Evolutionary conservation across 345 rosid genomes (phyloP), one percentile per base, ranked within the genome.

Genomic region (Syzygium grande): DNA sequence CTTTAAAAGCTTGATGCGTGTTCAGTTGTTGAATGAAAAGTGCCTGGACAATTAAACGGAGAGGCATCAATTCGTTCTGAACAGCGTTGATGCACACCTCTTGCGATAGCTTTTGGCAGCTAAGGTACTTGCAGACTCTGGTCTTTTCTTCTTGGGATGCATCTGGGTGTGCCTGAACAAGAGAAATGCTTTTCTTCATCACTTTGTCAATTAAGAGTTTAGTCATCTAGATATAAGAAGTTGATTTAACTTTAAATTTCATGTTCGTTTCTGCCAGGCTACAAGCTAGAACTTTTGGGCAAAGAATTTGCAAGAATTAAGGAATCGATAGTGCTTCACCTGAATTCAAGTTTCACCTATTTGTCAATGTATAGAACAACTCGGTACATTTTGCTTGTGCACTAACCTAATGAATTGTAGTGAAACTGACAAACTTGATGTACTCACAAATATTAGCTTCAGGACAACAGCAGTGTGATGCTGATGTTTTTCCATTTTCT

Each of bases 41-140:
- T 54, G 96, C 98, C 91, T 94, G 95, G 87, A 96, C 94, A 11
- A 95, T 94, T 88, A 94, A 87, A 15, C 96, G 97, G 41, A 96
- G 91, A 25, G 98, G 98, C 97, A 96, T 93, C 92, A 94, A n/a
- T 86, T 96, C 97, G 73, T 96, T 96, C 89, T 95, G 95, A 87
- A 95, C 97, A 9, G 97, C 94, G 83, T 94, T 94, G 9, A 95
- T 90, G 86, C 97, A 96, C 55, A 93, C 93, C 85, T 91, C 94
- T 86, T 95, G 96, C 38, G 98, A 95, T 27, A 96, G 92, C 87
- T 92, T 93, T 61, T 95, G 95, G 92, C 98, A 96, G 89, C 92
- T 93, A 85, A 96, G 93, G 91, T 96, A 92, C 52, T 91, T 94
- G 89, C 98, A 94, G 89, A 94, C 93, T 51, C 90, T 89, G 25